Conservation (phyloP, 768 basidiomycete genomes). For the Leccinum pellstonianum region DNA sequence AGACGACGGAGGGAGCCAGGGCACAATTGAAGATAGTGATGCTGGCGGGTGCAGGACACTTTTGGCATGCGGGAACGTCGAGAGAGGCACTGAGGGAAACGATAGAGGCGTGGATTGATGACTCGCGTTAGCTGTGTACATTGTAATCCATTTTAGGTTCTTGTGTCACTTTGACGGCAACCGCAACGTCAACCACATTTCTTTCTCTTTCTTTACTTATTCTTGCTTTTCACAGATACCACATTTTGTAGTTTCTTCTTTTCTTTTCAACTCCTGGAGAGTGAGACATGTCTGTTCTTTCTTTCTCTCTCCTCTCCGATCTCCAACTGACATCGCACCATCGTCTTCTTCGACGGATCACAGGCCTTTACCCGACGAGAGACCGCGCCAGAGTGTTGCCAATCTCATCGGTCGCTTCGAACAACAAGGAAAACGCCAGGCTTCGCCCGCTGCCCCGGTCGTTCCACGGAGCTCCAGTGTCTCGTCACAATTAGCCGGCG, state of each 20-base stretch:
- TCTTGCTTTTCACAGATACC: conserved; percentile 10
- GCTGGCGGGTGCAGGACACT: conserved; percentile 57
- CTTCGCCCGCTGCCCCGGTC: conserved; percentile 36
- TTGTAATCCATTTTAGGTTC: background rate
- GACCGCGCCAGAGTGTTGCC: conserved; percentile 82
- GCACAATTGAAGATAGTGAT: conserved; percentile 35
- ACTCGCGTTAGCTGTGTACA: background rate
- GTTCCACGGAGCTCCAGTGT: conserved; percentile 66
- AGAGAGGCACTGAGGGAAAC: conserved; percentile 20
- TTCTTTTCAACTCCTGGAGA: conserved; percentile 22
- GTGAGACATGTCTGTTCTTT: conserved; percentile 25
- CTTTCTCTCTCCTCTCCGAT: conserved; percentile 4
- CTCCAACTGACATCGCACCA: conserved; percentile 12
- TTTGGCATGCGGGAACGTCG: conserved; percentile 51
- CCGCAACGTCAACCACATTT: conserved; percentile 30
- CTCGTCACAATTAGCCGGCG: conserved; percentile 59
- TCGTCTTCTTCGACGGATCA: conserved; percentile 14
- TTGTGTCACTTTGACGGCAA: conserved; percentile 20
- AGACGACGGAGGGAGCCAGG: conserved; percentile 17
- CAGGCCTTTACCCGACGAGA: conserved; percentile 87
- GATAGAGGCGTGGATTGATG: conserved; percentile 21
- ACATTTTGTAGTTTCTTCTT: conserved; percentile 13
- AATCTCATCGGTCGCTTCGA: conserved; percentile 91
- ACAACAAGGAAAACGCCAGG: conserved; percentile 69
- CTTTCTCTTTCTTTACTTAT: conserved; percentile 3